Conservation (phyloP, 257 asterid species). For the Nicotiana undulata region DNA sequence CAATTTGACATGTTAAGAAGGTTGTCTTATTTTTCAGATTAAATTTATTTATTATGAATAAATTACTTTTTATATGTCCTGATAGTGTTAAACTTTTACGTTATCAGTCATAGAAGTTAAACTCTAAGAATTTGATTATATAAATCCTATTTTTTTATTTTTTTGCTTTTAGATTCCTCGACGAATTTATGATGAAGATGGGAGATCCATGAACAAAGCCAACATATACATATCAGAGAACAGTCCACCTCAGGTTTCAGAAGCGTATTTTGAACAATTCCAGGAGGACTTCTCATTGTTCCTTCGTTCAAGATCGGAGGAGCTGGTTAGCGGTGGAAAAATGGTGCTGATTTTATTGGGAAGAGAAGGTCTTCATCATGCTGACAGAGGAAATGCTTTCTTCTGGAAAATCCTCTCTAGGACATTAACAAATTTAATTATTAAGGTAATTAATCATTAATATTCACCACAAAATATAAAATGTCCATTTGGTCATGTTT, state of each 20-base stretch:
- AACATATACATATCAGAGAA: constrained; percentile 57
- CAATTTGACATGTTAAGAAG: too few species aligned
- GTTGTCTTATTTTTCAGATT: too few species aligned
- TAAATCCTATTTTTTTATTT: not conserved
- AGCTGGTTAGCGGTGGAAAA: constrained; percentile 54
- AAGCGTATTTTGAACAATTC: constrained; percentile 54
- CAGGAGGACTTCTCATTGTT: constrained; percentile 52
- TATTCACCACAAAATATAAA: not conserved
- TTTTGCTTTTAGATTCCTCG: constrained; percentile 36
- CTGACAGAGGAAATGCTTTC: constrained; percentile 53
- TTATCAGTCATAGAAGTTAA: too few species aligned
- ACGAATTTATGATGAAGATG: constrained; percentile 46
- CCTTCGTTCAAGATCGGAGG: constrained; percentile 52
- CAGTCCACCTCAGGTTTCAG: constrained; percentile 45
- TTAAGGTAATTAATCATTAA: constrained; percentile 32
- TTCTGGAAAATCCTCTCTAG: constrained; percentile 63
- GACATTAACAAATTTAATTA: constrained; percentile 43
- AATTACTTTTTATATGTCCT: too few species aligned
- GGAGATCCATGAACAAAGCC: constrained; percentile 43
- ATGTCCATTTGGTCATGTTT: not conserved
- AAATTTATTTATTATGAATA: too few species aligned
- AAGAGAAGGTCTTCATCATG: constrained; percentile 38
- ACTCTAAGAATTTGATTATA: too few species aligned
- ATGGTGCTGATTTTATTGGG: constrained; percentile 75
- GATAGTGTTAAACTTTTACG: too few species aligned